These are phyloP conservation scores for Dalechampia spathulata DNA, from an alignment of 441 rosid species.

Conservation along the genomic window DNA sequence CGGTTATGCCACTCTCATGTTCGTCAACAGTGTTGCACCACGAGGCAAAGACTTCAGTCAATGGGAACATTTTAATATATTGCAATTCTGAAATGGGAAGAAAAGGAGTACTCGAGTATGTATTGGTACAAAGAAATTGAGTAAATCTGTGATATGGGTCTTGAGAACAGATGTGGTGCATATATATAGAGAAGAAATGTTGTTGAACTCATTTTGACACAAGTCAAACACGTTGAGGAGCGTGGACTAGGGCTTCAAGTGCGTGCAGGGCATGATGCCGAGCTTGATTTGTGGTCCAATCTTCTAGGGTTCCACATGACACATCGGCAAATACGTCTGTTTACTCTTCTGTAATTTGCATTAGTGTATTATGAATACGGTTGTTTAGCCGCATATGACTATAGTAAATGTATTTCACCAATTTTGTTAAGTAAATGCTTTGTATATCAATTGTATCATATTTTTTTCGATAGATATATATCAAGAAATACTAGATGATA, in stretches of 20 bases:
- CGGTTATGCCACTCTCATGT: neutral
- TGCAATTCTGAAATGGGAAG: too few relatives aligned
- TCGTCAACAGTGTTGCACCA: neutral
- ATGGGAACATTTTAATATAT: neutral
- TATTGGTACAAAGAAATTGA: neutral
- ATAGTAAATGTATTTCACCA: too few relatives aligned
- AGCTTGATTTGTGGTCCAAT: too few relatives aligned
- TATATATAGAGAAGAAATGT: neutral
- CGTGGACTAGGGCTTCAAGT: slow-evolving; percentile 3
- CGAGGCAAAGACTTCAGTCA: neutral
- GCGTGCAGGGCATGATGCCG: neutral
- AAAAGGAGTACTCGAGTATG: too few relatives aligned
- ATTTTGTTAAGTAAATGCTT: too few relatives aligned
- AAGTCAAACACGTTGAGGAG: slow-evolving; percentile 7
- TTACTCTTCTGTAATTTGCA: neutral
- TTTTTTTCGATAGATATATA: too few relatives aligned
- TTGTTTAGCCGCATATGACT: too few relatives aligned
- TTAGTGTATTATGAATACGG: too few relatives aligned
- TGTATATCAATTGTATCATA: too few relatives aligned
- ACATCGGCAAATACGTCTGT: neutral
- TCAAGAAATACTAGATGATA: too few relatives aligned
- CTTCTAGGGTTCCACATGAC: neutral
- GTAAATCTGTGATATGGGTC: neutral
- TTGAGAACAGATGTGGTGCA: neutral
- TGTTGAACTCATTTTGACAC: neutral